Percentiles rank a stretch among this genome's conserved stretches.
These are phyloP conservation scores for Fistulina hepatica DNA, from an alignment of 1,284 basidiomycete genomes.

Conservation along the genomic window DNA sequence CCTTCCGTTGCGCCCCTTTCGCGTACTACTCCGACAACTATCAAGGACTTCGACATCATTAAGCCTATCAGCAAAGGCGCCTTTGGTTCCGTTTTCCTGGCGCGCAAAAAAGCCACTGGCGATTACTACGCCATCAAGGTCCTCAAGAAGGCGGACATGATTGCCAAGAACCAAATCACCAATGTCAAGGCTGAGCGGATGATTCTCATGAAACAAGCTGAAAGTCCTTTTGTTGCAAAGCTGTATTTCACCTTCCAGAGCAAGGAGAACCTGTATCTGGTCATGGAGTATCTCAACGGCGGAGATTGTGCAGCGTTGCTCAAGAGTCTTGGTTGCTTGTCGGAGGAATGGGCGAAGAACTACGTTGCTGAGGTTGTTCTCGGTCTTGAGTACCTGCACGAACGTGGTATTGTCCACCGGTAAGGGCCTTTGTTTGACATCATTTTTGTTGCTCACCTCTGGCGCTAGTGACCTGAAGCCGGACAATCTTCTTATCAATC, in stretches of 20 bases:
- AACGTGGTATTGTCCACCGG: constrained; percentile 94
- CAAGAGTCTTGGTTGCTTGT: constrained; percentile 87
- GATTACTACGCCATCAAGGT: constrained; percentile 99
- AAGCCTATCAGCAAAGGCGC: constrained; percentile 99
- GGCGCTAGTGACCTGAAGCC: constrained; percentile 88
- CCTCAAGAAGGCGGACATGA: constrained; percentile 99
- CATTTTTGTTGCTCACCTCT: constrained; percentile 9
- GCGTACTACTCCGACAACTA: constrained; percentile 79
- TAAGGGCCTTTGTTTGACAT: constrained; percentile 29
- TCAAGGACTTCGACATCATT: constrained; percentile 99
- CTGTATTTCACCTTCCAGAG: constrained; percentile 99
- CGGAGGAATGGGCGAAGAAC: constrained; percentile 94
- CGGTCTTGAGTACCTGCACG: constrained; percentile 92
- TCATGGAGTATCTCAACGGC: constrained; percentile 98
- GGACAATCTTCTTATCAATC: constrained; percentile 94
- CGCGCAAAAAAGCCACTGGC: constrained; percentile 96
- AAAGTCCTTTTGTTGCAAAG: constrained; percentile 98
- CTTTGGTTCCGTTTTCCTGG: constrained; percentile 96
- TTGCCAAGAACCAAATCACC: constrained; percentile 99
- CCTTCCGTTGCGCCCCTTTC: constrained; percentile 69
- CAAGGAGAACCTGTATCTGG: constrained; percentile 94
- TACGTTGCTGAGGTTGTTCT: constrained; percentile 95
- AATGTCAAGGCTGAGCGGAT: constrained; percentile 99
- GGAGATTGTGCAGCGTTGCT: constrained; percentile 96
- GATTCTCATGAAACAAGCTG: constrained; percentile 99